Evolutionary conservation across 2,329 filamentous ascomycete species (phyloP), one percentile per base, ranked within the genome.

Genomic region (Fusarium nanum): DNA sequence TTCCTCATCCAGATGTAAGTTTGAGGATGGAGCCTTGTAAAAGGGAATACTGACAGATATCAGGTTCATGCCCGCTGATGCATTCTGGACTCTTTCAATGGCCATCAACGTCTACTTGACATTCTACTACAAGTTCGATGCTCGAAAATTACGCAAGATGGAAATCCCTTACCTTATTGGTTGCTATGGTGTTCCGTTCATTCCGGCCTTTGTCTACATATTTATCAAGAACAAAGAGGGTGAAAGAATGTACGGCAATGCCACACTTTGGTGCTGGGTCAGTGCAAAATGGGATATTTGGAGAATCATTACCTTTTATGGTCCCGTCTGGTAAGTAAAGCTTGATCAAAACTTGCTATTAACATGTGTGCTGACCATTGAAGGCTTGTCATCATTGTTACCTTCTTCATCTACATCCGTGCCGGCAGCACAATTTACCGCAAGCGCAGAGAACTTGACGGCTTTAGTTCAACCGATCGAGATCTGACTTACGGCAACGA

Each of bases 231-330:
- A 84, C 48, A 73, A 76, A 0, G 80, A 83, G 25, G 87, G 88
- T 7, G 58, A 73, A 20, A 86, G 83, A 5, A 86, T 95, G 55
- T 94, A 94, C 76, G 93, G 92, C 2, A 85, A 92, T 71, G 93
- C 93, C 28, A 88, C 87, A 2, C 80, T 96, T 23, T 97, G 93
- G 93, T 97, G 93, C 77, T 96, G 93, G 93, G 84, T 96, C 20
- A 82, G 85, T 3, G 76, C 81, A 4, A 80, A 87, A 7, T 94
- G 90, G 87, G 90, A 93, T 59, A 86, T 90, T 61, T 88, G 92
- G 78, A 90, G 93, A 41, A 89, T 96, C 60, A 87, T 88, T 5
- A 86, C 89, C 28, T 95, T 94, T 76, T 97, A 96, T 74, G 90
- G 83, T 1, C 90, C 90, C 8, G 85, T 92, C 60, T 92, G 90